Percentiles rank a stretch among this genome's conserved stretches.
Conservation (phyloP, 805 yeast genomes). For the Starmerella sp. region DNA sequence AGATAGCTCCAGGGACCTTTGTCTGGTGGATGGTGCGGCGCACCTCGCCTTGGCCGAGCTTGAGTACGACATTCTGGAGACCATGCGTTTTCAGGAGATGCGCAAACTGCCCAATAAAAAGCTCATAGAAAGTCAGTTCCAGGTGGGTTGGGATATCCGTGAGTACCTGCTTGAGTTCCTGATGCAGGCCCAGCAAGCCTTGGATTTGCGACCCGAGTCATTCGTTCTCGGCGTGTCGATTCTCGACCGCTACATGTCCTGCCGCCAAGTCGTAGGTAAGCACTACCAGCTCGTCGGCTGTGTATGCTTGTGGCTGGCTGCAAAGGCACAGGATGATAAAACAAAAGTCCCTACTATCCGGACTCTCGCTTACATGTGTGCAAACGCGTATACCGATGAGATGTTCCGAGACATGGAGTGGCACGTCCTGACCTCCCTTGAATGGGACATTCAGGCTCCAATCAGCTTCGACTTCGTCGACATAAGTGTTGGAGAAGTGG, state of each 20-base stretch:
- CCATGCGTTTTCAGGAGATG: constrained; percentile 13
- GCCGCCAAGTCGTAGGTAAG: constrained; percentile 68
- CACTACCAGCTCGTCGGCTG: constrained; percentile 87
- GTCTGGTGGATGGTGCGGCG: constrained; percentile 17
- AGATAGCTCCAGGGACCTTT: background rate
- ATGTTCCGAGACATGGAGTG: constrained; percentile 67
- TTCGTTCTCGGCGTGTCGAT: constrained; percentile 59
- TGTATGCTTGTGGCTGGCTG: constrained; percentile 85
- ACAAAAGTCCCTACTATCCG: constrained; percentile 61
- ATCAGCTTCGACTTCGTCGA: constrained; percentile 38
- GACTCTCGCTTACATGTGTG: constrained; percentile 64
- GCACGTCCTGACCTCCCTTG: constrained; percentile 58
- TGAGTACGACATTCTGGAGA: constrained; percentile 16
- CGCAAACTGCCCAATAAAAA: constrained; percentile 40
- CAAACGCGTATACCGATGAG: constrained; percentile 47
- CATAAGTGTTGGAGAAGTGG: constrained; percentile 12
- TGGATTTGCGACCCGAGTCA: constrained; percentile 53
- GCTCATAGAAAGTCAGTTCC: constrained; percentile 80
- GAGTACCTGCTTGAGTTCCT: constrained; percentile 68
- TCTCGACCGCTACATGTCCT: constrained; percentile 85
- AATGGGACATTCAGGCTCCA: constrained; percentile 63
- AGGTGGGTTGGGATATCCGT: constrained; percentile 62
- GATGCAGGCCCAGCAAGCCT: constrained; percentile 50
- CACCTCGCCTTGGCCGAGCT: constrained; percentile 20
- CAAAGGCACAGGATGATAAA: constrained; percentile 70